Conservation (phyloP, 2,329 filamentous ascomycete genomes). For the Colletotrichum sp. region DNA sequence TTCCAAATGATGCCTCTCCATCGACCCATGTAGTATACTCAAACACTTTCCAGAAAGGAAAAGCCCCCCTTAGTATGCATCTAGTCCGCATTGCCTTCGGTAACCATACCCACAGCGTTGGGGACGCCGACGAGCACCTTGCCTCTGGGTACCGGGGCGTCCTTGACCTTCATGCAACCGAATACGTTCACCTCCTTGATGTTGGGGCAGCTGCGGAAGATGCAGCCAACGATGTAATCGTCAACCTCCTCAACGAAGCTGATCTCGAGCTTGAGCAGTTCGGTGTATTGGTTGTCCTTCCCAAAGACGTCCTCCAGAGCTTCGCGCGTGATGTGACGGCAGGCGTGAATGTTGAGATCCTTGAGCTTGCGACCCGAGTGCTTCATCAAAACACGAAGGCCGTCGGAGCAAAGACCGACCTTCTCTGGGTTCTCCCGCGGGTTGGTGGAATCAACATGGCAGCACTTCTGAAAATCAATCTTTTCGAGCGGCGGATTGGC, state of each 20-base stretch:
- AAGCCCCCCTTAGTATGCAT: not conserved
- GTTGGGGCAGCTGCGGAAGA: slow-evolving; percentile 69
- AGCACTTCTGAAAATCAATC: slow-evolving; percentile 78
- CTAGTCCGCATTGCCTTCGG: slow-evolving; percentile 44
- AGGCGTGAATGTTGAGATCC: slow-evolving; percentile 79
- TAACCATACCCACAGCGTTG: slow-evolving; percentile 65
- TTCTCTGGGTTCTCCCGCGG: slow-evolving; percentile 69
- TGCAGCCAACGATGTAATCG: slow-evolving; percentile 65
- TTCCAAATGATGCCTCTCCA: not conserved
- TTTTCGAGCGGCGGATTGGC: slow-evolving; percentile 71
- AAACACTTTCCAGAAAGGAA: not conserved
- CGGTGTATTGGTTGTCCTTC: slow-evolving; percentile 64
- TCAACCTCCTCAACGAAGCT: slow-evolving; percentile 76
- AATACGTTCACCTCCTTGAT: slow-evolving; percentile 66
- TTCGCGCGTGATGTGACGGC: slow-evolving; percentile 76
- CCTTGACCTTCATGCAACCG: slow-evolving; percentile 67
- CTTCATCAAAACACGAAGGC: slow-evolving; percentile 81
- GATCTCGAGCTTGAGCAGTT: slow-evolving; percentile 74
- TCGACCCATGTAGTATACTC: not conserved
- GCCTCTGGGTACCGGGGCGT: slow-evolving; percentile 57
- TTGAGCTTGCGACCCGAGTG: slow-evolving; percentile 75
- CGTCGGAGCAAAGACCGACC: slow-evolving; percentile 76
- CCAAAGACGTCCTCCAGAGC: slow-evolving; percentile 79
- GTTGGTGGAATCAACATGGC: slow-evolving; percentile 74
- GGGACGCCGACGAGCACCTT: slow-evolving; percentile 63